Evolutionary conservation across 2,329 filamentous ascomycete species (phyloP).

Genomic region (Penicillium sp.): DNA sequence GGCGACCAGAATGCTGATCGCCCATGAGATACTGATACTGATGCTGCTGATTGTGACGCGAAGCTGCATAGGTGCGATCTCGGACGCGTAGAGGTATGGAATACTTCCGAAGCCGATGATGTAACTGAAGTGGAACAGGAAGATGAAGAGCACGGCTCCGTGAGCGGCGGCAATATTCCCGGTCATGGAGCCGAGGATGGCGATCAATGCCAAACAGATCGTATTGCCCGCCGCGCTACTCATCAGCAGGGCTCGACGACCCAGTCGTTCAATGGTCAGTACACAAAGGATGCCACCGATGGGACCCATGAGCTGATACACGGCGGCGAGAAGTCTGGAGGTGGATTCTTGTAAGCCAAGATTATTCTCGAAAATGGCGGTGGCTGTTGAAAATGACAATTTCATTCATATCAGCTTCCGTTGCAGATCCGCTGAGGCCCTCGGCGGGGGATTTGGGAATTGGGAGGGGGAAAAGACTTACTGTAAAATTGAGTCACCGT

Average conservation of each 20-base stretch:
- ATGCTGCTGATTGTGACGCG: slow-evolving; percentile 21
- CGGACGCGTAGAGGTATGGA: slow-evolving; percentile 20
- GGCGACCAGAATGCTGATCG: slow-evolving; percentile 17
- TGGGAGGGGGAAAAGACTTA: slow-evolving; percentile 2
- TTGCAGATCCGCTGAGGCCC: too few species aligned
- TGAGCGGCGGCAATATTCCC: slow-evolving; percentile 13
- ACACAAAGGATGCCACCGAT: slow-evolving; percentile 16
- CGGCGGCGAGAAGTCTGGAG: slow-evolving; percentile 14
- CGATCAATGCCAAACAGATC: slow-evolving; percentile 14
- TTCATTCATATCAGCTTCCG: too few species aligned
- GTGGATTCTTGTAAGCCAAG: slow-evolving; percentile 14
- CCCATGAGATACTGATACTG: slow-evolving; percentile 19
- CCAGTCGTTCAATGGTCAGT: slow-evolving; percentile 14
- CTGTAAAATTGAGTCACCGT: slow-evolving; percentile 21
- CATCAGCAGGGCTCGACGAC: slow-evolving; percentile 16
- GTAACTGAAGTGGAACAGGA: slow-evolving; percentile 21
- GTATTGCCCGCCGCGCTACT: slow-evolving; percentile 16
- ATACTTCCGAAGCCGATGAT: slow-evolving; percentile 20
- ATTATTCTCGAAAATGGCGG: slow-evolving; percentile 17
- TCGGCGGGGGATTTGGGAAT: not conserved
- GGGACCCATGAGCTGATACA: slow-evolving; percentile 18
- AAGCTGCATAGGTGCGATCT: slow-evolving; percentile 17
- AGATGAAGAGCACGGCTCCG: slow-evolving; percentile 18
- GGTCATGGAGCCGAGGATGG: slow-evolving; percentile 12
- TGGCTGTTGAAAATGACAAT: slow-evolving; percentile 6